Evolutionary conservation across 1,284 basidiomycete genomes (phyloP).

Genomic region (Ceratobasidium theobromae): DNA sequence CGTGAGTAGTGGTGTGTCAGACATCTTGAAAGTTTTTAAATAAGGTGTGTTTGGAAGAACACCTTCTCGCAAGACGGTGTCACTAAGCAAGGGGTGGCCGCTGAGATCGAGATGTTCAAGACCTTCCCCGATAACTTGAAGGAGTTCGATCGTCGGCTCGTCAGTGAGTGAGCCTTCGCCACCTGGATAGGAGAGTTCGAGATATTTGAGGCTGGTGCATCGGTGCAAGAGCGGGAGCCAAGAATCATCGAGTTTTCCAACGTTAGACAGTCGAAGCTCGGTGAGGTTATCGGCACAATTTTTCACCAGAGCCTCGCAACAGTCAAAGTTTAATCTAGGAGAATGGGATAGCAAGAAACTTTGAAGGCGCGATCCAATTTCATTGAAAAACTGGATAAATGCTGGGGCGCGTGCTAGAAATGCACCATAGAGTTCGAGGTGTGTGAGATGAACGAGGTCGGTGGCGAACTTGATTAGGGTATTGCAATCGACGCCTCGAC

Average conservation of each 20-base stretch:
- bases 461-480: conserved; percentile 66
- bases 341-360: conserved; percentile 82
- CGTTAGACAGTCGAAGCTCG: conserved; percentile 76
- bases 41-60: conserved; percentile 56
- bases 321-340: conserved; percentile 81
- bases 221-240: conserved; percentile 59
- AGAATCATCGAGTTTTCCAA: conserved; percentile 69
- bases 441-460: conserved; percentile 65
- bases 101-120: conserved; percentile 65
- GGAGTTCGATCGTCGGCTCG: conserved; percentile 57
- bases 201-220: conserved; percentile 52
- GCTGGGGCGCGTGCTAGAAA: conserved; percentile 78
- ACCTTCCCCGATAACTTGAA: conserved; percentile 53
- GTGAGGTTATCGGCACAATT: conserved; percentile 61
- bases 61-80: conserved; percentile 61
- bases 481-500: conserved; percentile 78
- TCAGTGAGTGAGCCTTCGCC: conserved; percentile 53
- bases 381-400: conserved; percentile 77
- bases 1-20: conserved; percentile 62
- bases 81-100: conserved; percentile 59
- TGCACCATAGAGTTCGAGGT: conserved; percentile 83
- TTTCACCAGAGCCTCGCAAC: conserved; percentile 63
- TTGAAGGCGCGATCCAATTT: conserved; percentile 60
- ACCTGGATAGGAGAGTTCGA: conserved; percentile 64
- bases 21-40: conserved; percentile 61